Base-by-base conservation (phyloP, 495 filamentous ascomycete genomes). In the Melanomma pulvis-pyrius region DNA sequence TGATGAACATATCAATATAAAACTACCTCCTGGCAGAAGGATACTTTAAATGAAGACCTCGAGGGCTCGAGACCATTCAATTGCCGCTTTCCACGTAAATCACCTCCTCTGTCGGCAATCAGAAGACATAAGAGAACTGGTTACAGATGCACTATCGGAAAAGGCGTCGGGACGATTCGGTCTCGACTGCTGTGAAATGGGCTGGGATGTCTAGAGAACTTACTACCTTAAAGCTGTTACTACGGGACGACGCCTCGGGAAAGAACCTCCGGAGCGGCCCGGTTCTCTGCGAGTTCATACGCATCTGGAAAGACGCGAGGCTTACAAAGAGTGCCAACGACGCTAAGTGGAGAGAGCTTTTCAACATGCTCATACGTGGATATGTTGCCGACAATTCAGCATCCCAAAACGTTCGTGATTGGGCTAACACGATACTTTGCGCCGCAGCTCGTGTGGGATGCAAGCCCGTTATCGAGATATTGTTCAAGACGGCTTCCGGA, bases 391-490 rank as follows among this genome's bases (percentile, higher is more conserved):
- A 32, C 17, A n/a, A 19, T 17, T 3, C 28, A 9, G 21, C 48
- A 7, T 51, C 15, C 51, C 29, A 32, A 44, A 15, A 44, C 2
- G 13, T 12, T 44, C 17, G n/a, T 32, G 51, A 54, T 19, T 54
- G 51, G 51, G 25, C 51, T 17, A 54, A 54, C 51, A 54, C 51
- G 26, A 32, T 54, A 29, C 51, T 54, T 11, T 54, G 51, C 51
- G 30, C 51, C 29, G 51, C 51, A 24, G 51, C 51, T 26, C 51
- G 51, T 4, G 2, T 9, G 3, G 51, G 51, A 19, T 54, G 51
- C 22, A 32, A 32, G 17, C 25, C 25, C 13, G 51, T 54, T 1
- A 19, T 54, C 26, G 21, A 54, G 32, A 54, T 17, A 34, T 19
- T 54, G 2, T 54, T 54, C 51, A 26, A 54, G 51, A 54, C 30